Percentiles rank a stretch among this genome's conserved stretches.
phyloP scores from a whole-genome alignment of 306 rosid genomes.

The Cicer bijugum region DNA sequence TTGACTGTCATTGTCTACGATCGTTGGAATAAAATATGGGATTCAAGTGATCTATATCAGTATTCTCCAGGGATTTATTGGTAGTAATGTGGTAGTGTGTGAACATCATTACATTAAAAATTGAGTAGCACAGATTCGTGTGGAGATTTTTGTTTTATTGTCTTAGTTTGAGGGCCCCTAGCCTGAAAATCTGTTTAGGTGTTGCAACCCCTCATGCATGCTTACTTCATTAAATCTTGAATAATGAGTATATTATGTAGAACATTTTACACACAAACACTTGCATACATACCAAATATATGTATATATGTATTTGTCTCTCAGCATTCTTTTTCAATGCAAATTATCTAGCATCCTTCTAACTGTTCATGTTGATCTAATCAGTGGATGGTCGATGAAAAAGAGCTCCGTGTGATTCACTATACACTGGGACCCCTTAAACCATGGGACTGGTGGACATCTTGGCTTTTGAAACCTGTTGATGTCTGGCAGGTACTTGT shows the following conservation, averaged over 20 bases:
- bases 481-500: conserved; percentile 97
- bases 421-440: conserved; percentile 98
- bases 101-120: conserved; percentile 9
- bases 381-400: conserved; percentile 99
- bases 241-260: conserved; percentile 6
- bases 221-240: conserved; percentile 5
- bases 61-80: conserved; percentile 15
- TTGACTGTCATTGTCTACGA: conserved; percentile 3
- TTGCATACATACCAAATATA: conserved; percentile 12
- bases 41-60: conserved; percentile 28
- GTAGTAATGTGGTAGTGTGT: not conserved
- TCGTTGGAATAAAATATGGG: conserved; percentile 12
- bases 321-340: conserved; percentile 5
- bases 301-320: not conserved
- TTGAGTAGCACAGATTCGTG: conserved; percentile 8
- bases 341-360: conserved; percentile 34
- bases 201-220: conserved; percentile 15
- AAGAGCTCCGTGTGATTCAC: conserved; percentile 88
- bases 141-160: conserved; percentile 8
- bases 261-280: not conserved
- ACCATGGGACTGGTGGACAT: conserved; percentile 99
- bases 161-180: not conserved
- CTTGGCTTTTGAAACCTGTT: conserved; percentile 98
- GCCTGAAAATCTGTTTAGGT: conserved; percentile 5
- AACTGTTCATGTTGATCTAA: conserved; percentile 39